Evolutionary conservation across 768 basidiomycete genomes (phyloP).

Genomic region (Lentinula sp.): DNA sequence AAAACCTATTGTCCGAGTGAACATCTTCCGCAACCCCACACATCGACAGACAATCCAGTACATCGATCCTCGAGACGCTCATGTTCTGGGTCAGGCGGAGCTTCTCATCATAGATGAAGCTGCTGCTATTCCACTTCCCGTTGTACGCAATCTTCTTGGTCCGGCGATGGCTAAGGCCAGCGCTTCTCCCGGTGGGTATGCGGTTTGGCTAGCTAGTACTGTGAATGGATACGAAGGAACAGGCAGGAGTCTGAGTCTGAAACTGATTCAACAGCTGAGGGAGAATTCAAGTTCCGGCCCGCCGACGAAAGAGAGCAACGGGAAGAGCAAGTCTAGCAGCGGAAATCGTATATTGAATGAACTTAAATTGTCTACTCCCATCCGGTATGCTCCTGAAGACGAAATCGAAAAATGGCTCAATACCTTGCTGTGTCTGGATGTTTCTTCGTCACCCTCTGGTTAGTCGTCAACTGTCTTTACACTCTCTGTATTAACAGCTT

Average conservation of each 20-base stretch:
- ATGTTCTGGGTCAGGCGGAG: slow-evolving; percentile 96
- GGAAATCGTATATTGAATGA: slow-evolving; percentile 80
- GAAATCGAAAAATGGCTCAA: slow-evolving; percentile 95
- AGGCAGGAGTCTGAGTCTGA: slow-evolving; percentile 95
- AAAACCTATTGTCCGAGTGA: slow-evolving; percentile 5
- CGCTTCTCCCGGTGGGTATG: slow-evolving; percentile 41
- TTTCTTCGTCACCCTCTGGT: slow-evolving; percentile 21
- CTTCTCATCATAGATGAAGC: slow-evolving; percentile 98
- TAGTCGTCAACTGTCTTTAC: neutral
- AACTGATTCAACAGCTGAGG: slow-evolving; percentile 94
- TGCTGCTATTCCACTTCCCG: slow-evolving; percentile 93
- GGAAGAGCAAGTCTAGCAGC: slow-evolving; percentile 55
- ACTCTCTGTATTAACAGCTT: slow-evolving; percentile 10
- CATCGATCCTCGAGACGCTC: slow-evolving; percentile 96
- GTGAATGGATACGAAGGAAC: slow-evolving; percentile 99
- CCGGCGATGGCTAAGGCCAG: slow-evolving; percentile 25
- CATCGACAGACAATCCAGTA: slow-evolving; percentile 49
- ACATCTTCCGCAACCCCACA: slow-evolving; percentile 6
- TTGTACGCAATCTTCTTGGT: slow-evolving; percentile 92
- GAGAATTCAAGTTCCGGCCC: slow-evolving; percentile 69
- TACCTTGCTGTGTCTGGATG: slow-evolving; percentile 83
- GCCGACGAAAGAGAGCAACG: slow-evolving; percentile 27
- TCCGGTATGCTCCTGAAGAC: slow-evolving; percentile 85
- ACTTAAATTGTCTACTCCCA: slow-evolving; percentile 92
- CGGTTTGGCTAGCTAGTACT: slow-evolving; percentile 98